Evolutionary conservation across 768 basidiomycete species (phyloP).

Genomic region (Lactarius pseudohatsudake): DNA sequence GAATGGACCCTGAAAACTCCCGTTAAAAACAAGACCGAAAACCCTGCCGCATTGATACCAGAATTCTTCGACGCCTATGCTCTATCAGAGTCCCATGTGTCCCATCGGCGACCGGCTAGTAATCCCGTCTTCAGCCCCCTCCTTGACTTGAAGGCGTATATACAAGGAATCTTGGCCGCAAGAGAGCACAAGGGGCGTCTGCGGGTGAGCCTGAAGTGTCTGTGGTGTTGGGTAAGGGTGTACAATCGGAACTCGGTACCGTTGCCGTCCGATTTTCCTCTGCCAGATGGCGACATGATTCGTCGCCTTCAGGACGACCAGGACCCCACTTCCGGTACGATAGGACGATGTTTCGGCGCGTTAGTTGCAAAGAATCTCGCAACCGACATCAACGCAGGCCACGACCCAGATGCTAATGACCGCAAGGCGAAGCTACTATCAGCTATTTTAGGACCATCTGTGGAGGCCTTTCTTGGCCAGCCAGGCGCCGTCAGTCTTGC

Average conservation of each 20-base stretch:
- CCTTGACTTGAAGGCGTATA: neutral
- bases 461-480: neutral
- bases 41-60: neutral
- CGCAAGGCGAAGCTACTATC: neutral
- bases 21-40: neutral
- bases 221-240: constrained; percentile 11
- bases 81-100: neutral
- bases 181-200: neutral
- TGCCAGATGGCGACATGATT: neutral
- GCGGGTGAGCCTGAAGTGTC: constrained; percentile 4
- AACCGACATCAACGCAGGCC: neutral
- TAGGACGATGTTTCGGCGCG: neutral
- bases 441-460: neutral
- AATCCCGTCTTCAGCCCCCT: neutral
- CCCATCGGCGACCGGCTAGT: neutral
- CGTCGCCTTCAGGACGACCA: neutral
- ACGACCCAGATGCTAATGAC: neutral
- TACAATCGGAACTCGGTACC: neutral
- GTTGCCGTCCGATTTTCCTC: too few relatives aligned
- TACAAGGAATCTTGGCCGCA: too few relatives aligned
- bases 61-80: constrained; percentile 1
- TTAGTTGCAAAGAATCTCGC: neutral
- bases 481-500: neutral
- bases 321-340: neutral
- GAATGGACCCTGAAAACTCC: constrained; percentile 10